Conservation (phyloP, 2,329 filamentous ascomycete species). For the Blumeria graminis region DNA sequence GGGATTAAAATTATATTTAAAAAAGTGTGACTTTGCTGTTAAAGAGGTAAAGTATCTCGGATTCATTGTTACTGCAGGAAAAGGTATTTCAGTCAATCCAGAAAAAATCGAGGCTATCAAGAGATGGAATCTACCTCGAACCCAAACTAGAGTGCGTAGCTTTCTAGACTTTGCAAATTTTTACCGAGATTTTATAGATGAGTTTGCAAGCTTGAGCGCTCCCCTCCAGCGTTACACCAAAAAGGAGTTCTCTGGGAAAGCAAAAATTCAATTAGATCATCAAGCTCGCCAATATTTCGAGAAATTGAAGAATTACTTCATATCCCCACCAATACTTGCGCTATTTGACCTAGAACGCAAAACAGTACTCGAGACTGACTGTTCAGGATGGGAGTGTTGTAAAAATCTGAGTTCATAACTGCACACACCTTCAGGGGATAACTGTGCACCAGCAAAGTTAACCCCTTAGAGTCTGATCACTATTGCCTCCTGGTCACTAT, state of each 20-base stretch:
- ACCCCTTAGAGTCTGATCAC: too few species aligned
- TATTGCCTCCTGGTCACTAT: too few species aligned
- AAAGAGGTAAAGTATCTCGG: not conserved
- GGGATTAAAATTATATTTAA: not conserved
- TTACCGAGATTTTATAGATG: not conserved
- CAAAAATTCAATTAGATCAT: not conserved
- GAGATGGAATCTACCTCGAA: not conserved
- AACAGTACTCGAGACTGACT: not conserved
- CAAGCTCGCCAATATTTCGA: not conserved
- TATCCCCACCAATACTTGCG: not conserved
- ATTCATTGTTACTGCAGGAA: not conserved
- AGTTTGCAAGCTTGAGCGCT: not conserved
- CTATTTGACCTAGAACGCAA: not conserved
- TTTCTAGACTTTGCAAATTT: not conserved
- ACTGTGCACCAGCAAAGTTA: too few species aligned
- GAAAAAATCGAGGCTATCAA: not conserved
- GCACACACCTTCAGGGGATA: too few species aligned
- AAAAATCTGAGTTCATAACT: too few species aligned
- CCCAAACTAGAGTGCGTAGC: not conserved
- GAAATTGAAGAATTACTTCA: not conserved
- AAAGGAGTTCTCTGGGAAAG: not conserved
- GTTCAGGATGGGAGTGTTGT: not conserved
- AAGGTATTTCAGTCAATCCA: not conserved
- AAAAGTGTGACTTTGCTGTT: not conserved
- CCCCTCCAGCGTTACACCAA: not conserved